Conservation (phyloP, 148 eudicot genomes). For the Bassia scoparia region DNA sequence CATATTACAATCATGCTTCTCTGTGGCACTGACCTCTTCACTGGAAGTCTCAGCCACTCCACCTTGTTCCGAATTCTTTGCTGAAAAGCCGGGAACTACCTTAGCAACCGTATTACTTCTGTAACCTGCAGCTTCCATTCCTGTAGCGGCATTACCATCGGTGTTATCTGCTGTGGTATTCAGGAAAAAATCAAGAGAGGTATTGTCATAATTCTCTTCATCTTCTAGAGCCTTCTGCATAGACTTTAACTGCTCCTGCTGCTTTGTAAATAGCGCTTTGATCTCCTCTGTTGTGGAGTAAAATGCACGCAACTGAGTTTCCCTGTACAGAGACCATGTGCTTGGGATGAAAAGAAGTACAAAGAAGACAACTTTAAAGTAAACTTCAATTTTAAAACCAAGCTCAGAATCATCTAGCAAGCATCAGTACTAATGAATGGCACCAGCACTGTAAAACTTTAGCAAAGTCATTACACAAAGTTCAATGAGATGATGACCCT, state of each 20-base stretch:
- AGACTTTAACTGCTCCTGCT: constrained; percentile 88
- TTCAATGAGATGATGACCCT: background rate
- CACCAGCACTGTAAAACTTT: background rate
- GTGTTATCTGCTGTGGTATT: constrained; percentile 28
- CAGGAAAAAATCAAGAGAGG: constrained; percentile 53
- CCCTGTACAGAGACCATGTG: constrained; percentile 44
- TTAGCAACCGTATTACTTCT: constrained; percentile 31
- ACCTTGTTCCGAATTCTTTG: constrained; percentile 28
- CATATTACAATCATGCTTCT: constrained; percentile 76
- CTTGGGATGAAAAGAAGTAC: constrained; percentile 9
- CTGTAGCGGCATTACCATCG: constrained; percentile 24
- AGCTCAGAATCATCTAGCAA: background rate
- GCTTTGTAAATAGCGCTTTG: constrained; percentile 62
- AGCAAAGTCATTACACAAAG: background rate
- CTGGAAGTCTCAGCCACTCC: constrained; percentile 47
- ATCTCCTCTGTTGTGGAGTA: constrained; percentile 96
- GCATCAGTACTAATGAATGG: background rate
- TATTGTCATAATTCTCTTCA: constrained; percentile 71
- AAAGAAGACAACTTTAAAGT: background rate
- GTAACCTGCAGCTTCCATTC: constrained; percentile 34
- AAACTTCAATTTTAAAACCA: background rate
- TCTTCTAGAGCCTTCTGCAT: constrained; percentile 95
- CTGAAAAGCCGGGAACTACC: constrained; percentile 35
- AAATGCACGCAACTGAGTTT: constrained; percentile 91
- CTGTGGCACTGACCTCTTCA: constrained; percentile 72